Evolutionary conservation across 345 rosid genomes (phyloP).

Genomic region (Hypericum perforatum): DNA sequence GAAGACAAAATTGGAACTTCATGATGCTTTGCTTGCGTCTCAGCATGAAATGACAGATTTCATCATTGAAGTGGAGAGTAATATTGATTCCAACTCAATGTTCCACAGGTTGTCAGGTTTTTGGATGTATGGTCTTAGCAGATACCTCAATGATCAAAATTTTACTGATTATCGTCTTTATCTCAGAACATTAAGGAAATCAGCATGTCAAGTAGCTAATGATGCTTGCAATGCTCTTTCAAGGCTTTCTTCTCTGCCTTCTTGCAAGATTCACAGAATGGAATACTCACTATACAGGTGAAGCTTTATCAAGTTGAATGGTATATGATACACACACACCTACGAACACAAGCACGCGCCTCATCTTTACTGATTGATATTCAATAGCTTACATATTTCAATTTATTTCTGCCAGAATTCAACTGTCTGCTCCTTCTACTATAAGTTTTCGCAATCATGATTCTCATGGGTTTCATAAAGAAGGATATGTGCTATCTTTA

Average conservation of each 20-base stretch:
- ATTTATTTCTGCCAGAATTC: constrained; percentile 37
- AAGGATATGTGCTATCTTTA: constrained; percentile 72
- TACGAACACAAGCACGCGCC: background rate
- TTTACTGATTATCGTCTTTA: constrained; percentile 5
- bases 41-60: constrained; percentile 40
- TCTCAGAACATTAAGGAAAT: constrained; percentile 51
- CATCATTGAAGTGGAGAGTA: constrained; percentile 78
- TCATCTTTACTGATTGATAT: background rate
- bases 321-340: too few relatives aligned
- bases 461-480: constrained; percentile 33
- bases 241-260: constrained; percentile 28
- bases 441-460: constrained; percentile 27
- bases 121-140: too few relatives aligned
- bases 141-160: too few relatives aligned
- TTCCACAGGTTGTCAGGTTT: constrained; percentile 55
- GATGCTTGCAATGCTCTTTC: constrained; percentile 35
- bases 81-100: constrained; percentile 52
- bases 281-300: constrained; percentile 69
- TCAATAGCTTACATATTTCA: constrained; percentile 11
- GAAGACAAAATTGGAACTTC: constrained; percentile 62
- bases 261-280: constrained; percentile 42
- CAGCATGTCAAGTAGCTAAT: constrained; percentile 53
- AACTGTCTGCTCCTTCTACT: constrained; percentile 63
- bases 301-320: constrained; percentile 9
- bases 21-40: constrained; percentile 47